A percentile compares a stretch with the other conserved stretches of the same genome.
phyloP scores from a whole-genome alignment of 257 asterid genomes.

The Rehmannia glutinosa region DNA sequence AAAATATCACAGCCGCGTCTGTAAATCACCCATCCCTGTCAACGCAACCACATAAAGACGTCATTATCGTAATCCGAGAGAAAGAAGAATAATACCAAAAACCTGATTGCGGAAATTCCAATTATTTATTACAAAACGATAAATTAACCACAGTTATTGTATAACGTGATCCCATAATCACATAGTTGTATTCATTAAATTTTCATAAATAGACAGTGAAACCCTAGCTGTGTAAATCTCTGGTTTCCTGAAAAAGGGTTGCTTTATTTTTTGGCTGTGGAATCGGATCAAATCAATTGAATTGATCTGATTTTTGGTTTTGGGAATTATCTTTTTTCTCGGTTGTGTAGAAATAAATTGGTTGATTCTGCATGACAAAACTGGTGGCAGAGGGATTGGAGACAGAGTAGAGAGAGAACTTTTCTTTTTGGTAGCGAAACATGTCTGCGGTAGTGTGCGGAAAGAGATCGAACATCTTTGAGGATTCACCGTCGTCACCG shows the following conservation, averaged over 20 bases:
- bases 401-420: slow-evolving; percentile 28
- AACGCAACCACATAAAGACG: slow-evolving; percentile 4
- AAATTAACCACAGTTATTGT: neutral
- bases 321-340: neutral
- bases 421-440: slow-evolving; percentile 44
- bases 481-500: slow-evolving; percentile 89
- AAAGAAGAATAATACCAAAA: neutral
- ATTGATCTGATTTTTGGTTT: slow-evolving; percentile 3
- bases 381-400: slow-evolving; percentile 33
- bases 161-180: too few relatives aligned
- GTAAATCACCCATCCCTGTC: slow-evolving; percentile 2
- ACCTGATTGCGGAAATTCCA: slow-evolving; percentile 3
- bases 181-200: neutral
- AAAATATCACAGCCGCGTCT: slow-evolving; percentile 11
- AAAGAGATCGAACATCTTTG: slow-evolving; percentile 94
- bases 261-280: neutral
- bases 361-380: slow-evolving; percentile 44
- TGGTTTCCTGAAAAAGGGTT: neutral
- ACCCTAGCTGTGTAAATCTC: slow-evolving; percentile 5
- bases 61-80: slow-evolving; percentile 7
- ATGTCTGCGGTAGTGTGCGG: slow-evolving; percentile 99
- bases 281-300: slow-evolving; percentile 22
- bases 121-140: neutral
- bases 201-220: neutral
- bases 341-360: slow-evolving; percentile 10